These are phyloP conservation scores for Quercus agrifolia DNA, from an alignment of 306 rosid genomes.

Conservation along the genomic window DNA sequence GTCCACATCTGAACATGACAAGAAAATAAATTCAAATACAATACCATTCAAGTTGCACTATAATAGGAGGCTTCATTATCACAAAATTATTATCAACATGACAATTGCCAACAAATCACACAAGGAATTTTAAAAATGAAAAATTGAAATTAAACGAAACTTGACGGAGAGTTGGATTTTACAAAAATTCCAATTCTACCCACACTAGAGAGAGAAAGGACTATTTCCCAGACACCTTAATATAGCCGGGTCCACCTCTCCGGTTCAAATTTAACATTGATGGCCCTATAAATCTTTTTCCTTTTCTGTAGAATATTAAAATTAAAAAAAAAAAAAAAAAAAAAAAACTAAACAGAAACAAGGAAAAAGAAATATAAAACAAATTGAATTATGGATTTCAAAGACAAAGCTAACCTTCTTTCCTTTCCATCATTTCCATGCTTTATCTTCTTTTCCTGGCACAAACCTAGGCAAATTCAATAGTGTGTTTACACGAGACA, in stretches of 20 bases:
- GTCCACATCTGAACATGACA: background rate
- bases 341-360: conserved; percentile 21
- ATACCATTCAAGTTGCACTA: background rate
- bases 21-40: background rate
- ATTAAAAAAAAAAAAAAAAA: too few species aligned
- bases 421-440: conserved; percentile 33
- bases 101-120: conserved; percentile 10
- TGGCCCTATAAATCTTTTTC: conserved; percentile 25
- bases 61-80: conserved; percentile 19
- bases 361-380: conserved; percentile 14
- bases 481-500: conserved; percentile 91
- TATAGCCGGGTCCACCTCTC: conserved; percentile 64
- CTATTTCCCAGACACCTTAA: conserved; percentile 74
- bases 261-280: conserved; percentile 28
- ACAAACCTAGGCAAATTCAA: conserved; percentile 83
- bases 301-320: conserved; percentile 24
- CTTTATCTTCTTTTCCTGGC: conserved; percentile 66
- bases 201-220: conserved; percentile 27
- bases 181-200: conserved; percentile 45
- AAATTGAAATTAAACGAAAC: background rate
- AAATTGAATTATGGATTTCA: background rate
- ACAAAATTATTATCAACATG: conserved; percentile 27
- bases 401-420: conserved; percentile 9
- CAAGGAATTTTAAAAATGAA: background rate
- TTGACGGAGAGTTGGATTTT: conserved; percentile 34